phyloP scores from a whole-genome alignment of 306 rosid genomes.

The Glycine tomentella region DNA sequence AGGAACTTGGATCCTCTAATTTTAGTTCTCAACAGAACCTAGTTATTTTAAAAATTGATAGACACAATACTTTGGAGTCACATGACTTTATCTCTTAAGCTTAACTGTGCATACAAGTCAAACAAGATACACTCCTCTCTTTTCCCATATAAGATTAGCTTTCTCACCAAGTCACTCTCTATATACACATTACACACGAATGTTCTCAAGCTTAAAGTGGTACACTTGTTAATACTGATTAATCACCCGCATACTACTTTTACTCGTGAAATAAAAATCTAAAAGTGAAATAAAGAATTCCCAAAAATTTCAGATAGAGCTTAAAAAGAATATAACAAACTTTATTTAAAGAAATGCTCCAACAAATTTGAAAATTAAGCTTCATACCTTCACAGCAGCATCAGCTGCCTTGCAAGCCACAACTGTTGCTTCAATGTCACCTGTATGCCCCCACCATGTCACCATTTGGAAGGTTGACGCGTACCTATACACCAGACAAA shows the following conservation, averaged over 20 bases:
- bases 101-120: neutral
- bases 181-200: neutral
- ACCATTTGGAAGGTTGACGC: constrained; percentile 95
- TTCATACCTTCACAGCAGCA: constrained; percentile 84
- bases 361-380: constrained; percentile 29
- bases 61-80: too few relatives aligned
- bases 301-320: too few relatives aligned
- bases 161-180: neutral
- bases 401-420: constrained; percentile 99
- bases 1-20: too few relatives aligned
- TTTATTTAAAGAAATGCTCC: constrained; percentile 12
- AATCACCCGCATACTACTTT: neutral
- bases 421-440: constrained; percentile 88
- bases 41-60: too few relatives aligned
- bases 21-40: too few relatives aligned
- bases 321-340: neutral
- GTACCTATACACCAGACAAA: constrained; percentile 63
- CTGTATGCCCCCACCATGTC: constrained; percentile 98
- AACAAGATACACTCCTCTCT: neutral
- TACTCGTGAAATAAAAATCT: neutral
- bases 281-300: neutral
- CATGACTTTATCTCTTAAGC: neutral
- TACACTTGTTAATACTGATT: neutral
- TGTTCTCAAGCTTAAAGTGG: too few relatives aligned
- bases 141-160: neutral